These are phyloP conservation scores for Aspergillus latus DNA, from an alignment of 2,329 filamentous ascomycete genomes.

Conservation along the genomic window DNA sequence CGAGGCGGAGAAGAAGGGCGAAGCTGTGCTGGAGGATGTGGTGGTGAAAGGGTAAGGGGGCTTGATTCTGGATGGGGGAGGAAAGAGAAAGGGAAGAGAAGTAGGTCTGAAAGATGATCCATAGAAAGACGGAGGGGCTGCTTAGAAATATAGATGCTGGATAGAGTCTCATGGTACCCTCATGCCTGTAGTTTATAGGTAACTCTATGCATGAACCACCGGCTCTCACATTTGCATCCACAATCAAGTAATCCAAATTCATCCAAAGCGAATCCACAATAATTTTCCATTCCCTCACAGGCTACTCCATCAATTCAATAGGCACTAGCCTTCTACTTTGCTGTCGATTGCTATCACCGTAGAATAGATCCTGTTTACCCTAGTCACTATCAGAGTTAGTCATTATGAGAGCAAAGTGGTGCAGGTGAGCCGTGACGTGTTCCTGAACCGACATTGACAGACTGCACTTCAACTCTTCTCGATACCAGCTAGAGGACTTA, in stretches of 20 bases:
- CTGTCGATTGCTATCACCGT: slow-evolving; percentile 30
- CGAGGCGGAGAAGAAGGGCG: slow-evolving; percentile 41
- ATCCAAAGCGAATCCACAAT: slow-evolving; percentile 13
- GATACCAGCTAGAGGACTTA: too few relatives aligned
- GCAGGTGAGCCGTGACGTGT: not conserved
- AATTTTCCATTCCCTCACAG: slow-evolving; percentile 6
- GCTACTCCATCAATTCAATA: not conserved
- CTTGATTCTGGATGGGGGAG: too few relatives aligned
- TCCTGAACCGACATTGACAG: not conserved
- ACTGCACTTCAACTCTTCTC: too few relatives aligned
- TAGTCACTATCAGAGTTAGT: not conserved
- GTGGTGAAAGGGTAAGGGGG: slow-evolving; percentile 20
- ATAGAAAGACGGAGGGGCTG: too few relatives aligned
- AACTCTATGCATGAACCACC: not conserved
- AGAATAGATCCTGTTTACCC: not conserved
- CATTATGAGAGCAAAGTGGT: not conserved
- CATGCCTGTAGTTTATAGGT: too few relatives aligned
- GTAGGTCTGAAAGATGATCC: too few relatives aligned
- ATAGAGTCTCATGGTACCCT: too few relatives aligned
- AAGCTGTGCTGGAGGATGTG: slow-evolving; percentile 48
- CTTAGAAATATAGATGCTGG: too few relatives aligned
- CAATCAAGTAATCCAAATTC: slow-evolving; percentile 2
- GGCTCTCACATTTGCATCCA: slow-evolving; percentile 10
- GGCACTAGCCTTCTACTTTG: slow-evolving; percentile 13
- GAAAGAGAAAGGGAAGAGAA: too few relatives aligned